Conservation (phyloP, 495 filamentous ascomycete genomes). For the Penicillium paxilli region DNA sequence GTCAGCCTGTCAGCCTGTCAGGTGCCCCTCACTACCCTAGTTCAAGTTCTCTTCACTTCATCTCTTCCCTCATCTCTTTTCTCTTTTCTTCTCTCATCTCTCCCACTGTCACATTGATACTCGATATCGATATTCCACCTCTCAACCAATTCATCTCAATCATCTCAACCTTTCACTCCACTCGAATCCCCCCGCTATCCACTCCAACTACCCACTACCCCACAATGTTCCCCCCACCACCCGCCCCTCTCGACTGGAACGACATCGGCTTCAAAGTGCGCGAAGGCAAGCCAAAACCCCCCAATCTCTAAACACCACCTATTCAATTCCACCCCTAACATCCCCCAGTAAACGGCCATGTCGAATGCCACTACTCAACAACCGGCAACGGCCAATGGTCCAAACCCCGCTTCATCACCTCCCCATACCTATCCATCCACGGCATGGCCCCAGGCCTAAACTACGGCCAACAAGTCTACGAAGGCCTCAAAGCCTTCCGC, state of each 20-base stretch:
- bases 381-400: conserved; percentile 63
- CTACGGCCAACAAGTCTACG: conserved; percentile 93
- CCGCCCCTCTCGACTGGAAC: conserved; percentile 76
- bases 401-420: conserved; percentile 66
- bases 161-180: neutral
- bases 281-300: conserved; percentile 58
- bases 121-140: too few relatives aligned
- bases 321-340: neutral
- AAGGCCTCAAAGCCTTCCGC: conserved; percentile 91
- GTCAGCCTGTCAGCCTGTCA: neutral
- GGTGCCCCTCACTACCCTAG: neutral
- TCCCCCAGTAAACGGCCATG: conserved; percentile 29
- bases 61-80: neutral
- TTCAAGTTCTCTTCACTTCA: neutral
- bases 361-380: conserved; percentile 34
- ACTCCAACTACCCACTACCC: too few relatives aligned
- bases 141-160: neutral
- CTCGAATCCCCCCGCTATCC: neutral
- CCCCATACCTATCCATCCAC: conserved; percentile 80
- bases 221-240: conserved; percentile 72
- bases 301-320: too few relatives aligned
- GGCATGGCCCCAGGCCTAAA: conserved; percentile 89
- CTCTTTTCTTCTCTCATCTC: neutral
- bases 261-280: conserved; percentile 89
- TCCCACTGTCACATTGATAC: neutral